These are phyloP conservation scores for Achaetomiella virescens DNA, from an alignment of 495 filamentous ascomycete genomes.

Conservation along the genomic window DNA sequence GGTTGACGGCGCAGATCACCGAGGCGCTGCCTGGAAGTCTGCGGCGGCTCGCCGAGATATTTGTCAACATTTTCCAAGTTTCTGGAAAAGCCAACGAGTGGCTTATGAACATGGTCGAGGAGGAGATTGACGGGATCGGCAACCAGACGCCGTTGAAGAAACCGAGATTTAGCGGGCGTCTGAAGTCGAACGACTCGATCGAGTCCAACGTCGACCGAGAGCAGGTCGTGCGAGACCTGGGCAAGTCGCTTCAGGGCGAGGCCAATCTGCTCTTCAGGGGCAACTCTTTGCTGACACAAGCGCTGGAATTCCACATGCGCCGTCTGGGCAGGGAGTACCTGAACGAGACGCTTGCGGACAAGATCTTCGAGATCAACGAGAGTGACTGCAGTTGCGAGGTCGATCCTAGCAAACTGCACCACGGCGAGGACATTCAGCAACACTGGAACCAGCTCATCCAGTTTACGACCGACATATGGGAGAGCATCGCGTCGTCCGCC, in stretches of 20 bases:
- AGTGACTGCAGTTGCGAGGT: conserved; percentile 91
- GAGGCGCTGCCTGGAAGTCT: conserved; percentile 70
- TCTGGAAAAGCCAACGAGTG: conserved; percentile 83
- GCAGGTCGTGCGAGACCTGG: conserved; percentile 54
- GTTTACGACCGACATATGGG: conserved; percentile 79
- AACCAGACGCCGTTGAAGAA: conserved; percentile 67
- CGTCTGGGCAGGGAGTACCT: conserved; percentile 90
- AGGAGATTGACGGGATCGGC: conserved; percentile 90
- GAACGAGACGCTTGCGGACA: conserved; percentile 79
- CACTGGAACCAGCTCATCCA: conserved; percentile 78
- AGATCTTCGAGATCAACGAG: conserved; percentile 78
- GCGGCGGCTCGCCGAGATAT: conserved; percentile 71
- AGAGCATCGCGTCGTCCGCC: conserved; percentile 66
- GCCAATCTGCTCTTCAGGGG: conserved; percentile 94
- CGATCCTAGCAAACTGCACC: conserved; percentile 70
- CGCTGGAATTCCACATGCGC: conserved; percentile 92
- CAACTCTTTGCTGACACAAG: conserved; percentile 90
- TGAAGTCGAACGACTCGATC: conserved; percentile 73
- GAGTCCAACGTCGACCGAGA: conserved; percentile 51
- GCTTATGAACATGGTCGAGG: conserved; percentile 88
- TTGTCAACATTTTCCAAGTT: conserved; percentile 94
- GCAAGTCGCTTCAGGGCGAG: conserved; percentile 61
- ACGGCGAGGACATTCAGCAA: conserved; percentile 66
- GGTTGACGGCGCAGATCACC: conserved; percentile 79
- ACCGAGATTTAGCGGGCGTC: conserved; percentile 65